Conservation (phyloP, 768 basidiomycete species). For the Pleurotus pulmonarius region DNA sequence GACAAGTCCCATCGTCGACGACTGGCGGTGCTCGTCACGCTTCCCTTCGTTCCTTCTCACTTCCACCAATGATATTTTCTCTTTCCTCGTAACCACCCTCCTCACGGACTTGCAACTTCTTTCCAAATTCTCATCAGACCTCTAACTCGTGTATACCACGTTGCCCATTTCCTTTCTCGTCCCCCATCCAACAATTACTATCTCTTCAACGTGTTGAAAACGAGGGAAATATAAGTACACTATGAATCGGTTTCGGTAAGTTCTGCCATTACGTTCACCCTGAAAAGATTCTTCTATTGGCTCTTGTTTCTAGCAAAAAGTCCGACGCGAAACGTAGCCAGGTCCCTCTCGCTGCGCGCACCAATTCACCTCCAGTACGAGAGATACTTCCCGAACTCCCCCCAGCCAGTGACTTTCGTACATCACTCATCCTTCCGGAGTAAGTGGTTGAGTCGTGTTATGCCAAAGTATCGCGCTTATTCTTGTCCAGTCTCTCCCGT, state of each 20-base stretch:
- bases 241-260: conserved; percentile 87
- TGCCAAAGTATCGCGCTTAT: conserved; percentile 7
- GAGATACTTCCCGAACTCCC: conserved; percentile 55
- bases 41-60: background rate
- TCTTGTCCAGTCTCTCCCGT: conserved; percentile 59
- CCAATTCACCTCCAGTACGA: conserved; percentile 27
- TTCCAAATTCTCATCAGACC: conserved; percentile 26
- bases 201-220: conserved; percentile 63
- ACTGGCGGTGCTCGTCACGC: background rate
- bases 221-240: conserved; percentile 39
- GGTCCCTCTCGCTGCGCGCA: conserved; percentile 18
- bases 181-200: conserved; percentile 26
- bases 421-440: conserved; percentile 84
- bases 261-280: conserved; percentile 19
- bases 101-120: conserved; percentile 24
- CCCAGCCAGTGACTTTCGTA: conserved; percentile 74
- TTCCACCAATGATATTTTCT: background rate
- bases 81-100: conserved; percentile 11
- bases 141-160: conserved; percentile 75
- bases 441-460: conserved; percentile 35
- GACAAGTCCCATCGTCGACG: background rate
- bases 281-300: conserved; percentile 20
- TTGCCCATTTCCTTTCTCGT: conserved; percentile 46
- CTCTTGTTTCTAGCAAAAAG: conserved; percentile 56
- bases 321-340: conserved; percentile 62